A percentile compares a stretch with the other conserved stretches of the same genome.
Evolutionary conservation across 1,139 yeast species (phyloP).

Genomic region (Saccharomyces uvarum): DNA sequence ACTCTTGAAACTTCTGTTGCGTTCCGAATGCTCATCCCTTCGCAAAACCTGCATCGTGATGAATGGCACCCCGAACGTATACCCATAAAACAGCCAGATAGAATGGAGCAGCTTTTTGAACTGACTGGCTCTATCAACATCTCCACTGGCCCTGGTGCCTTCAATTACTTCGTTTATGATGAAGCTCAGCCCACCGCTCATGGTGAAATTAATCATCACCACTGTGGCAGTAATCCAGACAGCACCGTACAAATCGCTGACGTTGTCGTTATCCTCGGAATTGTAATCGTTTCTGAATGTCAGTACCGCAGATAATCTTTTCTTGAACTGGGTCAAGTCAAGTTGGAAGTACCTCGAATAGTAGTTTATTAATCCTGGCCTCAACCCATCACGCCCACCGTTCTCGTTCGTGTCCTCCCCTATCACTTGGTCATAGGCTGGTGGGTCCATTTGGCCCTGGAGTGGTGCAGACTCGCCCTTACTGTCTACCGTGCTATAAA

Average conservation of each 20-base stretch:
- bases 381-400: constrained; percentile 7
- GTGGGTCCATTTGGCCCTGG: not conserved
- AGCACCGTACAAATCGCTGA: constrained; percentile 26
- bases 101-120: constrained; percentile 19
- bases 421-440: not conserved
- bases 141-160: constrained; percentile 10
- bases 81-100: constrained; percentile 23
- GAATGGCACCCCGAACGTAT: constrained; percentile 21
- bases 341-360: constrained; percentile 26
- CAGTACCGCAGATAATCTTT: constrained; percentile 11
- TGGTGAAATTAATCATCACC: constrained; percentile 19
- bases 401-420: not conserved
- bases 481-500: not conserved
- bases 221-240: constrained; percentile 28
- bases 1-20: constrained; percentile 8
- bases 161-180: constrained; percentile 14
- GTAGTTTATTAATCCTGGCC: constrained; percentile 24
- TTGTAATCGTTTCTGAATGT: constrained; percentile 6
- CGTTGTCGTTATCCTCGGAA: constrained; percentile 5
- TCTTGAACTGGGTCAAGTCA: constrained; percentile 14
- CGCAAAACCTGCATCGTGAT: constrained; percentile 15
- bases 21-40: constrained; percentile 11
- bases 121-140: constrained; percentile 9
- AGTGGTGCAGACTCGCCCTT: not conserved
- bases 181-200: constrained; percentile 17